phyloP scores from a whole-genome alignment of 768 basidiomycete genomes.

The Mycena chlorophos region DNA sequence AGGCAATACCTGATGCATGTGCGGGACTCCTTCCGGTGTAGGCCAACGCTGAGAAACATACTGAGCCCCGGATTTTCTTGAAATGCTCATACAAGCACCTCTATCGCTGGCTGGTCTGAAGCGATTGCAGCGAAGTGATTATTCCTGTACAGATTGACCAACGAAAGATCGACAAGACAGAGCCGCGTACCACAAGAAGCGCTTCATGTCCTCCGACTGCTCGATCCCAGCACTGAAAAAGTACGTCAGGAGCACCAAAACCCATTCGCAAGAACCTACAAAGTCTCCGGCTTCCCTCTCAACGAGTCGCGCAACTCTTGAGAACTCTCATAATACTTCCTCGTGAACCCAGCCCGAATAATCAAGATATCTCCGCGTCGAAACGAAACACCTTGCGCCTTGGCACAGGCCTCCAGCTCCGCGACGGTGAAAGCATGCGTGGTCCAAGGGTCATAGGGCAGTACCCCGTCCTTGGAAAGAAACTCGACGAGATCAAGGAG shows the following conservation, averaged over 20 bases:
- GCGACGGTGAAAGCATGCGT: conserved; percentile 52
- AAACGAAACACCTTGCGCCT: conserved; percentile 58
- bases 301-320: conserved; percentile 49
- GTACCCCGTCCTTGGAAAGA: conserved; percentile 40
- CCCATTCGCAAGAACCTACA: conserved; percentile 39
- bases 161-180: neutral
- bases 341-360: conserved; percentile 62
- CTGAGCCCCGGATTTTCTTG: neutral
- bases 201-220: conserved; percentile 69
- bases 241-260: neutral
- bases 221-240: conserved; percentile 52
- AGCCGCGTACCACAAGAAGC: conserved; percentile 60
- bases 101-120: conserved; percentile 66
- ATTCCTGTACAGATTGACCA: conserved; percentile 45
- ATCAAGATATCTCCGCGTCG: conserved; percentile 61
- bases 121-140: conserved; percentile 74
- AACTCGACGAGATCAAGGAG: conserved; percentile 62
- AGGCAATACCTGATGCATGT: conserved; percentile 55
- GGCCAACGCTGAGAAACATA: conserved; percentile 54
- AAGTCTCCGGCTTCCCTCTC: conserved; percentile 45
- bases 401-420: conserved; percentile 60
- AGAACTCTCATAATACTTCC: conserved; percentile 47
- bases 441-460: conserved; percentile 68
- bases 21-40: conserved; percentile 39
- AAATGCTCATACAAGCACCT: conserved; percentile 38